Percentiles rank a stretch among this genome's conserved stretches.
Conservation (phyloP, 2,329 filamentous ascomycete genomes). For the Exophiala aquamarina region DNA sequence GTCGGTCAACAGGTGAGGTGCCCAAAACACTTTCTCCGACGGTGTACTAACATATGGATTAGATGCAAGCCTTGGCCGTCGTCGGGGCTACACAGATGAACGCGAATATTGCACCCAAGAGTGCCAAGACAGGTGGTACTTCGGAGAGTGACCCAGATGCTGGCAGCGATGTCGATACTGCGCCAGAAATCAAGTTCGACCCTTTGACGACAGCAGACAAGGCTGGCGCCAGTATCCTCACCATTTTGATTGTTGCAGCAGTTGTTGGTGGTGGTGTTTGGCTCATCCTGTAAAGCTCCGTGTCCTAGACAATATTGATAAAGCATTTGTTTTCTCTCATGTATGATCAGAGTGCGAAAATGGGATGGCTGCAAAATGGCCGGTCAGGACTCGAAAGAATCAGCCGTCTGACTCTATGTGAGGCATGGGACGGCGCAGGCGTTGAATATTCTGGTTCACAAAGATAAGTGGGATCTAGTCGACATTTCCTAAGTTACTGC, state of each 20-base stretch:
- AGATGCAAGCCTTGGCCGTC: constrained; percentile 64
- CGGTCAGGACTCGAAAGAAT: too few relatives aligned
- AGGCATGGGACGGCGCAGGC: too few relatives aligned
- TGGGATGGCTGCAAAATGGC: too few relatives aligned
- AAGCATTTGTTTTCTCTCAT: neutral
- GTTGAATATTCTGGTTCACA: too few relatives aligned
- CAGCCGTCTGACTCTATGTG: too few relatives aligned
- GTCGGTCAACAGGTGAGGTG: constrained; percentile 59
- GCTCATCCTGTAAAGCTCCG: constrained; percentile 32
- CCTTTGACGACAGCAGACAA: constrained; percentile 36
- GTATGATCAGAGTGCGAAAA: too few relatives aligned
- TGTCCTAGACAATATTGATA: too few relatives aligned
- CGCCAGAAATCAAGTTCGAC: constrained; percentile 10
- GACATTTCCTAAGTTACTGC: too few relatives aligned
- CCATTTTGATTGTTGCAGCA: constrained; percentile 31
- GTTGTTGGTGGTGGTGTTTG: constrained; percentile 35
- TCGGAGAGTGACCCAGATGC: constrained; percentile 40
- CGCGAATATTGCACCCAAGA: constrained; percentile 49
- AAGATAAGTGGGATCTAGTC: too few relatives aligned
- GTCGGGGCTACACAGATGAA: constrained; percentile 61
- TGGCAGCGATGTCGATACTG: constrained; percentile 26
- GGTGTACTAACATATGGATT: constrained; percentile 3
- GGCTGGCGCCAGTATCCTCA: constrained; percentile 41
- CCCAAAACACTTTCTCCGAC: neutral
- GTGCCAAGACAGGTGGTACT: constrained; percentile 58